Evolutionary conservation across 768 basidiomycete genomes (phyloP).

Genomic region (Chalciporus piperatus): DNA sequence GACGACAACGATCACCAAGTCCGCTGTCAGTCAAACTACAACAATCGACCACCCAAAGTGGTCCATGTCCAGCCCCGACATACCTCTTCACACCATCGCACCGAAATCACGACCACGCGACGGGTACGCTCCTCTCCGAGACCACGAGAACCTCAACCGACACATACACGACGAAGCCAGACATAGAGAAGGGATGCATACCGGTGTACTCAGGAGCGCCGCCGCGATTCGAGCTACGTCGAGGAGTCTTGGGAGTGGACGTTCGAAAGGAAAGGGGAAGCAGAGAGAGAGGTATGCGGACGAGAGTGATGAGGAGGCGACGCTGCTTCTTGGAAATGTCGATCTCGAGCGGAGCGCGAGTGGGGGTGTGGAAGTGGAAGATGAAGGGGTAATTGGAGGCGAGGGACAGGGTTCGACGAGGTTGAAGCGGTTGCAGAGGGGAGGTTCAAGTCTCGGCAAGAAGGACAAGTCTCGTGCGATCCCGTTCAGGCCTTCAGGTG

Average conservation of each 20-base stretch:
- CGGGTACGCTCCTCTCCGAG: slow-evolving; percentile 44
- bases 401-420: slow-evolving; percentile 28
- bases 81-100: slow-evolving; percentile 63
- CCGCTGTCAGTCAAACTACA: neutral
- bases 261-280: slow-evolving; percentile 37
- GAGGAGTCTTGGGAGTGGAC: slow-evolving; percentile 14
- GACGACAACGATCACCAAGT: neutral
- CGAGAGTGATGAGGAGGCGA: slow-evolving; percentile 62
- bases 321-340: slow-evolving; percentile 40
- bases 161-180: slow-evolving; percentile 18
- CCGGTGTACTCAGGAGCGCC: slow-evolving; percentile 32
- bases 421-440: slow-evolving; percentile 25
- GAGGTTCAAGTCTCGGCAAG: slow-evolving; percentile 10
- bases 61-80: slow-evolving; percentile 50
- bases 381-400: slow-evolving; percentile 36
- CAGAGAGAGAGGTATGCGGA: slow-evolving; percentile 58
- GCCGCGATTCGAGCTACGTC: slow-evolving; percentile 27
- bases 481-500: slow-evolving; percentile 73
- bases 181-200: slow-evolving; percentile 24
- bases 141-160: slow-evolving; percentile 25
- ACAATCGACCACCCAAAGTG: neutral
- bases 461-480: slow-evolving; percentile 78
- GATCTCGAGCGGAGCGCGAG: slow-evolving; percentile 33
- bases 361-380: slow-evolving; percentile 37
- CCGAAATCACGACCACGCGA: slow-evolving; percentile 42